A percentile compares a stretch with the other conserved stretches of the same genome.
These are phyloP conservation scores for Ballota nigra DNA, from an alignment of 257 asterid species.

Conservation along the genomic window DNA sequence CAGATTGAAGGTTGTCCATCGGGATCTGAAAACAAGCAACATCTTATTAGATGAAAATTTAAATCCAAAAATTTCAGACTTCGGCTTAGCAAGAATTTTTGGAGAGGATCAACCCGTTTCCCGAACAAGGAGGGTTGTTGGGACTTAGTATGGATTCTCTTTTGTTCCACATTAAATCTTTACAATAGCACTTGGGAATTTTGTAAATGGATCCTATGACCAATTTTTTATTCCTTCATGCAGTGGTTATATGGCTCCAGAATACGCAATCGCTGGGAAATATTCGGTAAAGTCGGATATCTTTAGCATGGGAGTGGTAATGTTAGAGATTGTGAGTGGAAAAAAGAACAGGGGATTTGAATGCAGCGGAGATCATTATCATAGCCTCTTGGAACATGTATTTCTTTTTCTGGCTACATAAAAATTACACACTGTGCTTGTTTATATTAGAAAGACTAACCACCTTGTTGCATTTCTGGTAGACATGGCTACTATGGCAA, in stretches of 20 bases:
- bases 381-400: slow-evolving; percentile 41
- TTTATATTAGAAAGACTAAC: background rate
- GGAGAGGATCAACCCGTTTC: background rate
- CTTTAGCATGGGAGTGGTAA: too few species aligned
- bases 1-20: slow-evolving; percentile 38
- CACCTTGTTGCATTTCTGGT: background rate
- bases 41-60: slow-evolving; percentile 35
- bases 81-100: background rate
- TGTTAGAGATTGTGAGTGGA: too few species aligned
- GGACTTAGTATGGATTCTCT: slow-evolving; percentile 34
- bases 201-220: slow-evolving; percentile 36
- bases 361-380: slow-evolving; percentile 17
- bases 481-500: slow-evolving; percentile 46
- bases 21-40: slow-evolving; percentile 49
- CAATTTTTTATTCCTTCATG: too few species aligned
- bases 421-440: too few species aligned
- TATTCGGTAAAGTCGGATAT: slow-evolving; percentile 37
- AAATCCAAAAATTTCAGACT: too few species aligned
- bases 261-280: too few species aligned
- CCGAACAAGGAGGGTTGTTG: background rate
- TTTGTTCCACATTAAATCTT: slow-evolving; percentile 44
- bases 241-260: too few species aligned
- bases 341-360: slow-evolving; percentile 32
- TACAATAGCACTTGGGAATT: slow-evolving; percentile 35
- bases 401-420: too few species aligned